Evolutionary conservation across 2,329 filamentous ascomycete genomes (phyloP), one percentile per base, ranked within the genome.

Genomic region (Sporothrix humicola): DNA sequence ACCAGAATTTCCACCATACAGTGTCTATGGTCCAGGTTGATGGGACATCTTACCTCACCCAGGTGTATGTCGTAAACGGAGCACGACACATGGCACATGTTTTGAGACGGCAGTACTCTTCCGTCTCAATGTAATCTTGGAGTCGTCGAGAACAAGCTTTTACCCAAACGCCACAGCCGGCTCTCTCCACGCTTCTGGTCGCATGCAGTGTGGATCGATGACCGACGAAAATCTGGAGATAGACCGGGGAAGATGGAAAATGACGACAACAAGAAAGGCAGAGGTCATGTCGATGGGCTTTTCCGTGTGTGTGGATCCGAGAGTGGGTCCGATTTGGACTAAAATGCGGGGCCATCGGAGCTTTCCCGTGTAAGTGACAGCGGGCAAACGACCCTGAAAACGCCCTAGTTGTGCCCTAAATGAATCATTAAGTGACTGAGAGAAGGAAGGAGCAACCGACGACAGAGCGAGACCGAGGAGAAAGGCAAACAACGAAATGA

Each of bases 331-430:
- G 13, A 12, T 50, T 50, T 50, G 52, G 52, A 23, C n/a, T 56
- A 8, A 7, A n/a, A 20, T 56, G 52, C 52, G 52, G 52, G 12
- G n/a, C 52, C n/a, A 9, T 9, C 52, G 52, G 52, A n/a, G 17
- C 52, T 56, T 56, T 56, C 52, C 52, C 52, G 52, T 56, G 52
- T 56, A 56, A 56, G 52, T 56, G 52, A 56, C 52, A 20, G 52
- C 44, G 44, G 9, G 9, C 13, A 9, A 13, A 48, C 44, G 44
- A 48, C 44, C 13, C 44, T 48, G 44, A 50, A 8, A 23, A 3
- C 23, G 23, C 23, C 23, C 23, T 26, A 26, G 3, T 1, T 26
- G 1, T 26, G 23, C n/a, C n/a, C n/a, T 4, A 23, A 56, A 56
- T 56, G 52, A 56, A 23, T 56, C 52, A 56, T 56, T 56, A 23